These are phyloP conservation scores for Aspergillus tamarii DNA, from an alignment of 2,329 filamentous ascomycete species.

Conservation along the genomic window DNA sequence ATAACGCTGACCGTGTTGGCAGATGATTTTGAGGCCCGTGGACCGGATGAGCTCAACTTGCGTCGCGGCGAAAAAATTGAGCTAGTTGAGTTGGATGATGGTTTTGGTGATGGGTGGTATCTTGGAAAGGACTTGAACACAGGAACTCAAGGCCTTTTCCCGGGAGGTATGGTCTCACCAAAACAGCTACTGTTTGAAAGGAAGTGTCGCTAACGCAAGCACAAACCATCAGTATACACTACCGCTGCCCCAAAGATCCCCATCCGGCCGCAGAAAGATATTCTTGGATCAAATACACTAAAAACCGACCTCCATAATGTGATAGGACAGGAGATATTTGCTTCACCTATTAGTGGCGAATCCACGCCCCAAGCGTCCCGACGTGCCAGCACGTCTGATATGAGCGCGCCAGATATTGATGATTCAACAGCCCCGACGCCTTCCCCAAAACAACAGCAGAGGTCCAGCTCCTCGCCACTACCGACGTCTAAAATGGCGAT, in stretches of 20 bases:
- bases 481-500: slow-evolving; percentile 39
- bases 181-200: not conserved
- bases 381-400: slow-evolving; percentile 38
- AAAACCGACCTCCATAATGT: slow-evolving; percentile 17
- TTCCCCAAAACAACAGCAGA: slow-evolving; percentile 30
- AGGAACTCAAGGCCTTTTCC: slow-evolving; percentile 51
- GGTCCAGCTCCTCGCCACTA: slow-evolving; percentile 42
- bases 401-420: slow-evolving; percentile 25
- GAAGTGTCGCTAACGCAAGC: slow-evolving; percentile 5
- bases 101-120: slow-evolving; percentile 70
- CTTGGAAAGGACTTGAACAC: slow-evolving; percentile 54
- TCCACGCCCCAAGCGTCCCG: slow-evolving; percentile 46
- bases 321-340: slow-evolving; percentile 22
- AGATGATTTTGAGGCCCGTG: slow-evolving; percentile 93
- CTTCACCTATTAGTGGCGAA: slow-evolving; percentile 36
- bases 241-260: slow-evolving; percentile 29
- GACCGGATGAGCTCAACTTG: slow-evolving; percentile 88
- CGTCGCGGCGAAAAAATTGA: slow-evolving; percentile 72
- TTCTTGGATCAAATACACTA: slow-evolving; percentile 17
- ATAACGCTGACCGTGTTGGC: slow-evolving; percentile 25
- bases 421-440: slow-evolving; percentile 23
- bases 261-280: slow-evolving; percentile 24
- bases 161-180: slow-evolving; percentile 44
- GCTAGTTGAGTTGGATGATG: slow-evolving; percentile 67
- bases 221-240: slow-evolving; percentile 28